phyloP scores from a whole-genome alignment of 148 eudicot genomes.

The Cornus kousa region DNA sequence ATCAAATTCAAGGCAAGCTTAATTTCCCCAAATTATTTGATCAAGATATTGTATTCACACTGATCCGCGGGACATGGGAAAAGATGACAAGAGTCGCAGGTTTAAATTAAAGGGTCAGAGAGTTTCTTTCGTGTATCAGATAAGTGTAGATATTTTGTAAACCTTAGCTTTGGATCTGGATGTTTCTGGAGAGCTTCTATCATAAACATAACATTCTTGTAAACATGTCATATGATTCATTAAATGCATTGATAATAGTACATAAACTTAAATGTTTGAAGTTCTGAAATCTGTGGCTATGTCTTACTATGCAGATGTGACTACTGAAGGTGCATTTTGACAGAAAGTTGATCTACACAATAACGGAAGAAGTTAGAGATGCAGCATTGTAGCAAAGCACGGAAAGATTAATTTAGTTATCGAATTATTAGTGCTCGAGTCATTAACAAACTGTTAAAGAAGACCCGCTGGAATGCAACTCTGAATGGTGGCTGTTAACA shows the following conservation, averaged over 20 bases:
- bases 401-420: background rate
- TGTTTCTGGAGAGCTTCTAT: background rate
- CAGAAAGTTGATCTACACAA: background rate
- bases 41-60: background rate
- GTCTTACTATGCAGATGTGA: background rate
- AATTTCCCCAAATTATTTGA: background rate
- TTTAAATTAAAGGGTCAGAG: background rate
- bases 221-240: background rate
- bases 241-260: background rate
- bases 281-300: background rate
- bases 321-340: background rate
- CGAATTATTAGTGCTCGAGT: background rate
- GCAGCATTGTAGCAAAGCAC: background rate
- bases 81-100: background rate
- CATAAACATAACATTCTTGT: background rate
- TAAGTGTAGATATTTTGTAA: background rate
- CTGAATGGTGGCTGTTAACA: background rate
- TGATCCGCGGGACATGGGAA: background rate
- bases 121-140: background rate
- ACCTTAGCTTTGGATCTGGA: background rate
- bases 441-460: background rate
- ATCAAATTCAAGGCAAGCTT: background rate
- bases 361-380: background rate
- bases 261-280: background rate
- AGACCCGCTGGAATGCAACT: background rate